A percentile compares a stretch with the other conserved stretches of the same genome.
Conservation (phyloP, 2,329 filamentous ascomycete species). For the Venturia carpophila region DNA sequence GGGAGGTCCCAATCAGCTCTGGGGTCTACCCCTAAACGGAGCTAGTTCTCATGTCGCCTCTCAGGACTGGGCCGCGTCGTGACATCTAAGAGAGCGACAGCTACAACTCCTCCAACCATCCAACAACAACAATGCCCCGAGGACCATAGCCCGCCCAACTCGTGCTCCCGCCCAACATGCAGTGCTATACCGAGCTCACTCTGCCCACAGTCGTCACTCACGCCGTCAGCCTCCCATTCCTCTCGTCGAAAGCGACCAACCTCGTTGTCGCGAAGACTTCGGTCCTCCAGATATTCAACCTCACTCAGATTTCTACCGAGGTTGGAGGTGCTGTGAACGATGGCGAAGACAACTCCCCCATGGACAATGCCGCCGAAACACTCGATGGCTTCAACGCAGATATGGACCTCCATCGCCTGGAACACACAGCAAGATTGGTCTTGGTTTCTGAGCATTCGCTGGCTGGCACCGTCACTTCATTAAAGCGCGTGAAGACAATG, state of each 20-base stretch:
- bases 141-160: background rate
- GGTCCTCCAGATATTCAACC: conserved; percentile 81
- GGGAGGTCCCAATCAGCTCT: too few relatives aligned
- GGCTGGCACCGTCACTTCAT: conserved; percentile 73
- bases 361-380: conserved; percentile 36
- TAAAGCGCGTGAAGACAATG: conserved; percentile 67
- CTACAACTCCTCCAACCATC: background rate
- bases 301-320: conserved; percentile 59
- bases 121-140: conserved; percentile 1
- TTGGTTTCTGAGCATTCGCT: conserved; percentile 78
- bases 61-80: background rate
- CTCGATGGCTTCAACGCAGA: conserved; percentile 25
- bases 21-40: too few relatives aligned
- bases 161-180: conserved; percentile 51
- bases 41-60: too few relatives aligned
- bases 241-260: conserved; percentile 68
- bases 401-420: conserved; percentile 49
- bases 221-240: conserved; percentile 70
- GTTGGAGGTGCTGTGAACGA: conserved; percentile 30
- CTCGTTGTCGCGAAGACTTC: conserved; percentile 89
- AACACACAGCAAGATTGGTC: conserved; percentile 66
- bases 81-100: background rate
- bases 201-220: conserved; percentile 92
- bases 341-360: conserved; percentile 40
- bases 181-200: conserved; percentile 94